These are phyloP conservation scores for Monosporascus sp. DNA, from an alignment of 2,329 filamentous ascomycete species.

Conservation along the genomic window DNA sequence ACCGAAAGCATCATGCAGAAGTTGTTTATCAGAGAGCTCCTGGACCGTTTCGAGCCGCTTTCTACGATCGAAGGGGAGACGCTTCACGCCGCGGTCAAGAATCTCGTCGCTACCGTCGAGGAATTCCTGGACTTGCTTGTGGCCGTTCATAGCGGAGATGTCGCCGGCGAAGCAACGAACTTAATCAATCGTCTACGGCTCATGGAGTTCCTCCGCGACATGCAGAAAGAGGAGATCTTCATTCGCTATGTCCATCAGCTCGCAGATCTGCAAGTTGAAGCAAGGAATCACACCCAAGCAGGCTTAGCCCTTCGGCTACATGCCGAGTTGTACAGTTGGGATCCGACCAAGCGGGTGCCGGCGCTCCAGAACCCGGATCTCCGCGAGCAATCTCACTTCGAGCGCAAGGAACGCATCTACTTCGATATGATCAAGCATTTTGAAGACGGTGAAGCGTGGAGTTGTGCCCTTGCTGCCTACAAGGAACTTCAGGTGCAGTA, in stretches of 20 bases:
- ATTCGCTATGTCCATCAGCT: slow-evolving; percentile 93
- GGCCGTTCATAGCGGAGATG: slow-evolving; percentile 76
- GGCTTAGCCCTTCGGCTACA: slow-evolving; percentile 85
- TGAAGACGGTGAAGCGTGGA: slow-evolving; percentile 92
- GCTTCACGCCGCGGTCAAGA: slow-evolving; percentile 69
- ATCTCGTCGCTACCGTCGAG: slow-evolving; percentile 78
- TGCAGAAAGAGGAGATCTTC: slow-evolving; percentile 96
- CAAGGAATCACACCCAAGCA: slow-evolving; percentile 78
- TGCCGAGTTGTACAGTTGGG: slow-evolving; percentile 90
- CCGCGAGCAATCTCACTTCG: slow-evolving; percentile 79
- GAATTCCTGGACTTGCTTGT: slow-evolving; percentile 88
- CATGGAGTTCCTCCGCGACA: slow-evolving; percentile 95
- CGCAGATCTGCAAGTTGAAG: slow-evolving; percentile 67
- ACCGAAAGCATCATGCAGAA: slow-evolving; percentile 90
- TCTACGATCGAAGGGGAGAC: slow-evolving; percentile 62
- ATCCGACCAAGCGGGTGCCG: slow-evolving; percentile 60
- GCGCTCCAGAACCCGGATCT: slow-evolving; percentile 70
- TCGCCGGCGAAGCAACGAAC: slow-evolving; percentile 67
- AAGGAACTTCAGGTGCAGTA: slow-evolving; percentile 90
- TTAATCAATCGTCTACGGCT: slow-evolving; percentile 84
- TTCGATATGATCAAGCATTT: slow-evolving; percentile 94
- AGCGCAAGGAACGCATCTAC: slow-evolving; percentile 86
- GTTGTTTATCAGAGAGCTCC: slow-evolving; percentile 80
- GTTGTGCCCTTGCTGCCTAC: slow-evolving; percentile 80
- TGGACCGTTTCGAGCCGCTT: slow-evolving; percentile 72